Evolutionary conservation across 1,284 basidiomycete species (phyloP).

Genomic region (Tilletia horrida): DNA sequence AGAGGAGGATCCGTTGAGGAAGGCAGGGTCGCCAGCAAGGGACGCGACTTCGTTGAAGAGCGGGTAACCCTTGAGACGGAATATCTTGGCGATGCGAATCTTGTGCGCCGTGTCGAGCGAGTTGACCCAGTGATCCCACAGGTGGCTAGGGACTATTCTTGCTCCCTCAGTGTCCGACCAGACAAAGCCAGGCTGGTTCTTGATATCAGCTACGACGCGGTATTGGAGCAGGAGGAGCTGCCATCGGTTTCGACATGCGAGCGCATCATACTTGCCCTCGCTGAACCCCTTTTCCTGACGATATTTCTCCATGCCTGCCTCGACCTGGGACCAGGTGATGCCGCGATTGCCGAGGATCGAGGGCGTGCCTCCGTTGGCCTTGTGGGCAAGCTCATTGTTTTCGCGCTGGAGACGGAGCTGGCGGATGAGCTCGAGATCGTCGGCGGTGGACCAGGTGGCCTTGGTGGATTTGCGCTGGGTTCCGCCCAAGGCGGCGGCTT

Average conservation of each 20-base stretch:
- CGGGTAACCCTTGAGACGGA: constrained; percentile 9
- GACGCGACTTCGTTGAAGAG: constrained; percentile 10
- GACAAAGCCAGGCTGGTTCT: neutral
- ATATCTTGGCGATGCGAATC: constrained; percentile 13
- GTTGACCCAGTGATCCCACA: constrained; percentile 13
- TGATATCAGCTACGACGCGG: constrained; percentile 15
- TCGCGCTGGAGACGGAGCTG: constrained; percentile 14
- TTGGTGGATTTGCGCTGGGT: constrained; percentile 16
- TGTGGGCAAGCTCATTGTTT: neutral
- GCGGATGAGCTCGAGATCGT: constrained; percentile 18
- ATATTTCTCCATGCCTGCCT: constrained; percentile 16
- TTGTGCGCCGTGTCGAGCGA: constrained; percentile 12
- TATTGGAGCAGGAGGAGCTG: constrained; percentile 14
- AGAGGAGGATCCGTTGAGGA: neutral
- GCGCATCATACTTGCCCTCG: constrained; percentile 3
- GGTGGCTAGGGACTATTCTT: constrained; percentile 8
- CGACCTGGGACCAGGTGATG: constrained; percentile 15
- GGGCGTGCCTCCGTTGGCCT: constrained; percentile 1
- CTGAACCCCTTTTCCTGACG: neutral
- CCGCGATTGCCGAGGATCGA: constrained; percentile 15
- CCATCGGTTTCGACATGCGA: constrained; percentile 15
- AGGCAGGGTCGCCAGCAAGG: constrained; percentile 7
- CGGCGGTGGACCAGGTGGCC: constrained; percentile 10
- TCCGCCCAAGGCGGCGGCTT: neutral
- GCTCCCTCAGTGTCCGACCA: constrained; percentile 14